Evolutionary conservation across 805 yeast species (phyloP).

Genomic region (Phaffomyces opuntiae): DNA sequence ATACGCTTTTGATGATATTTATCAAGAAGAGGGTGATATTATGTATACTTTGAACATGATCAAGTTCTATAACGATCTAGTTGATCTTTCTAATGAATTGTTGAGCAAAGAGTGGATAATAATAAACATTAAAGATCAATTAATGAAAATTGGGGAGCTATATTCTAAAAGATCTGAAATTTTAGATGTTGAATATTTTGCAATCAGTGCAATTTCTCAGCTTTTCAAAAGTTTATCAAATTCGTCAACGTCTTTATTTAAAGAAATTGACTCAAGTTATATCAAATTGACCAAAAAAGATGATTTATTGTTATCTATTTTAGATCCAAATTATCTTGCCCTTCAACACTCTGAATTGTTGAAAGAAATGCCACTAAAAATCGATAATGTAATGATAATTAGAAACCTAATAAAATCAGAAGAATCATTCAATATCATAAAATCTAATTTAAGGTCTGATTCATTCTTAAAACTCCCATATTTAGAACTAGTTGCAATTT

Average conservation of each 20-base stretch:
- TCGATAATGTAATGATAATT: conserved; percentile 10
- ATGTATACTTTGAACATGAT: conserved; percentile 12
- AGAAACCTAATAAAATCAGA: conserved; percentile 10
- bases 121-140: conserved; percentile 4
- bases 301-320: conserved; percentile 5
- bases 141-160: conserved; percentile 9
- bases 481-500: conserved; percentile 15
- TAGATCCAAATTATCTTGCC: conserved; percentile 16
- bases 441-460: conserved; percentile 6
- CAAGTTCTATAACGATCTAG: conserved; percentile 14
- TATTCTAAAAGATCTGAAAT: conserved; percentile 8
- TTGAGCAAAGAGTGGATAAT: conserved; percentile 16
- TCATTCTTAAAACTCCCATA: conserved; percentile 14
- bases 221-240: conserved; percentile 15
- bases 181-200: conserved; percentile 13
- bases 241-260: conserved; percentile 5
- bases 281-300: conserved; percentile 7
- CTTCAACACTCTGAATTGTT: conserved; percentile 8
- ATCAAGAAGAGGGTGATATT: conserved; percentile 9
- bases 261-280: conserved; percentile 7
- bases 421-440: conserved; percentile 6
- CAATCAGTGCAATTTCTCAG: conserved; percentile 9
- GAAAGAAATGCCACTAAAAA: conserved; percentile 5
- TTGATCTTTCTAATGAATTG: conserved; percentile 9
- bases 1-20: conserved; percentile 7